Percentiles rank a stretch among this genome's conserved stretches.
phyloP scores from a whole-genome alignment of 2,329 filamentous ascomycete genomes.

The Colletotrichum sidae region DNA sequence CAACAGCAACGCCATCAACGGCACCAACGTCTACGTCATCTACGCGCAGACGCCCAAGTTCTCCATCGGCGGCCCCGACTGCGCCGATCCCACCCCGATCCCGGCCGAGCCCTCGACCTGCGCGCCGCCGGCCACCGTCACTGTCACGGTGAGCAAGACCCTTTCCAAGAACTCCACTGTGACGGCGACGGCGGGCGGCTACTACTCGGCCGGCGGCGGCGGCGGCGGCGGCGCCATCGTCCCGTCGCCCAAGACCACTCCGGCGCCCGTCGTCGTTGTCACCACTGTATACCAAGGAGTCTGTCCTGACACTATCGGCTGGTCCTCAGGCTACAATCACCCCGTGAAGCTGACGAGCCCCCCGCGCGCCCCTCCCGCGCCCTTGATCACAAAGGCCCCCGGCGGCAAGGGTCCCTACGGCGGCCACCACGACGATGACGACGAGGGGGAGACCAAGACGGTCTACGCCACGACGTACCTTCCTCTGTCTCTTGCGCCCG shows the following conservation, averaged over 20 bases:
- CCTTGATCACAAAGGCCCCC: constrained; percentile 20
- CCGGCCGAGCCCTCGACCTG: constrained; percentile 41
- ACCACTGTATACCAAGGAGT: constrained; percentile 27
- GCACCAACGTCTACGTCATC: constrained; percentile 57
- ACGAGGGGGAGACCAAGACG: constrained; percentile 20
- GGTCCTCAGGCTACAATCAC: constrained; percentile 34
- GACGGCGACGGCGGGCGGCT: constrained; percentile 32
- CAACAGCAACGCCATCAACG: constrained; percentile 54
- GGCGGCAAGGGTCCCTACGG: constrained; percentile 5
- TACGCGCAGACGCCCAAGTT: constrained; percentile 55
- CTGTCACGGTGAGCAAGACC: constrained; percentile 40
- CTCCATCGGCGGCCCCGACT: constrained; percentile 46
- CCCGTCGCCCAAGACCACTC: constrained; percentile 15
- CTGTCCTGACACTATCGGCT: constrained; percentile 37
- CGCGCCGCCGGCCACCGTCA: constrained; percentile 41
- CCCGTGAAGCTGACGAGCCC: constrained; percentile 34
- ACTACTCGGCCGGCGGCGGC: constrained; percentile 4
- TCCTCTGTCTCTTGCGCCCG: constrained; percentile 28
- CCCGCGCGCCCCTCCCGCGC: constrained; percentile 17
- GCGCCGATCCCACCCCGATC: constrained; percentile 41
- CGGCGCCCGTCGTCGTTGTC: constrained; percentile 22
- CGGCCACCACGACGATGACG: constrained; percentile 13
- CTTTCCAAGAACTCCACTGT: constrained; percentile 35
- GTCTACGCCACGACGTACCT: constrained; percentile 35
- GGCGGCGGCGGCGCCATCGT: constrained; percentile 1